Percentiles rank a stretch among this genome's conserved stretches.
Conservation (phyloP, 768 basidiomycete species). For the Mycena belliarum region DNA sequence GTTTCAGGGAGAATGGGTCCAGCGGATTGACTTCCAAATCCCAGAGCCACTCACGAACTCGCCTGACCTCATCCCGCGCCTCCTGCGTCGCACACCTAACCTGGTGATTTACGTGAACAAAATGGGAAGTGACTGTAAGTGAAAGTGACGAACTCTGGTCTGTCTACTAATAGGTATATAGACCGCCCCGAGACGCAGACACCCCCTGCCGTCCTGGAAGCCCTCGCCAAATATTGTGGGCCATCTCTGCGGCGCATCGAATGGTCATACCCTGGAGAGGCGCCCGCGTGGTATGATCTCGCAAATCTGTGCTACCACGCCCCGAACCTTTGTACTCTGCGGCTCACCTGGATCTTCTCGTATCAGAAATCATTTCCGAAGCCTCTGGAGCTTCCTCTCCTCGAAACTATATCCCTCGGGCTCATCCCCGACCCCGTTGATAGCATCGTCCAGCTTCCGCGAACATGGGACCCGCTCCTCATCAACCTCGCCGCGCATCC, state of each 20-base stretch:
- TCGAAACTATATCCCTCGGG: slow-evolving; percentile 45
- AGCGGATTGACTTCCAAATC: slow-evolving; percentile 44
- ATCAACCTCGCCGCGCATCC: slow-evolving; percentile 34
- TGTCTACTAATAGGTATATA: not conserved
- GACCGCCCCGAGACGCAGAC: slow-evolving; percentile 26
- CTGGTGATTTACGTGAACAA: slow-evolving; percentile 44
- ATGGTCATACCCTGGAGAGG: slow-evolving; percentile 45
- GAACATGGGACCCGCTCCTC: slow-evolving; percentile 42
- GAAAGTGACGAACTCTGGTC: not conserved
- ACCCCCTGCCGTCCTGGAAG: slow-evolving; percentile 34
- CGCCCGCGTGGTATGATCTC: slow-evolving; percentile 42
- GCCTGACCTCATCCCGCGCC: slow-evolving; percentile 31
- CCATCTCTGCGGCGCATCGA: slow-evolving; percentile 43
- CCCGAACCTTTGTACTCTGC: slow-evolving; percentile 39
- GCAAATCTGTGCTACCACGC: slow-evolving; percentile 35
- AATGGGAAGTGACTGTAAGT: slow-evolving; percentile 28
- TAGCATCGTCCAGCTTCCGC: slow-evolving; percentile 17
- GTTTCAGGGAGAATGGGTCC: slow-evolving; percentile 39
- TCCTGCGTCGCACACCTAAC: slow-evolving; percentile 44
- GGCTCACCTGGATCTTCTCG: slow-evolving; percentile 41
- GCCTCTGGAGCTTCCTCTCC: slow-evolving; percentile 33
- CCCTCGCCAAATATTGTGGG: slow-evolving; percentile 33
- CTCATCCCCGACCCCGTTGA: slow-evolving; percentile 31
- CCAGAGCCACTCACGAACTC: slow-evolving; percentile 28
- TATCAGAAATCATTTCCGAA: slow-evolving; percentile 24